Evolutionary conservation across 2,329 filamentous ascomycete genomes (phyloP), one percentile per base, ranked within the genome.

Genomic region (Colletotrichum euphorbiae): DNA sequence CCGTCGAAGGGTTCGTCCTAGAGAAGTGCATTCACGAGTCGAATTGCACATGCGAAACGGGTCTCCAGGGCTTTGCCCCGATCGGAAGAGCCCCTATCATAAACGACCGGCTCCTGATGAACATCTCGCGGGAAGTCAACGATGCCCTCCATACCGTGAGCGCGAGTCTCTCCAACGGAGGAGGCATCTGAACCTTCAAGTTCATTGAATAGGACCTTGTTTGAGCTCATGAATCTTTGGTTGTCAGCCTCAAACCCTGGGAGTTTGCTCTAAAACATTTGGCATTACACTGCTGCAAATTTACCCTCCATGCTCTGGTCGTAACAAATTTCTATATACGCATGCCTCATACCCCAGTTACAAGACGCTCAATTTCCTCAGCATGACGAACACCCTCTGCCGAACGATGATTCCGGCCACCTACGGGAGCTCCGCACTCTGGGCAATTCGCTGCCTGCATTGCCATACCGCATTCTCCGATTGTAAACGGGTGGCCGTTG

Each of bases 401-500:
- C n/a, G 83, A 68, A 8, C 8, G 60, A 74, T 91, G 88, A 43
- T 82, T 9, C 51, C 72, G 73, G 0, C 90, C 90, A 2, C 89
- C 90, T 33, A 92, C 83, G 0, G 76, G 69, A 1, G 81, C 81
- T 2, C 81, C 84, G 70, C 90, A 93, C 70, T 92, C 84, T 0
- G 90, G 89, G 71, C 91, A 93, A 2, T 75, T 75, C 1, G 89
- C 84, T 17, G 73, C 62, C 74, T 92, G 69, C 87, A 91, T 90
- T 0, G 90, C 87, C 82, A 88, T 87, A 1, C 89, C 89, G 72
- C 89, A 91, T 68, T 91, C 87, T 1, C 89, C 89, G 36, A 91
- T 82, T 0, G 88, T 87, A 70, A 92, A 90, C 3, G 86, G 84
- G 73, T 90, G 86, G 2, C 83, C 83, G 65, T 88, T 87, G 24